Evolutionary conservation across 306 rosid genomes (phyloP), one percentile per base, ranked within the genome.

Genomic region (Lotus japonicus): DNA sequence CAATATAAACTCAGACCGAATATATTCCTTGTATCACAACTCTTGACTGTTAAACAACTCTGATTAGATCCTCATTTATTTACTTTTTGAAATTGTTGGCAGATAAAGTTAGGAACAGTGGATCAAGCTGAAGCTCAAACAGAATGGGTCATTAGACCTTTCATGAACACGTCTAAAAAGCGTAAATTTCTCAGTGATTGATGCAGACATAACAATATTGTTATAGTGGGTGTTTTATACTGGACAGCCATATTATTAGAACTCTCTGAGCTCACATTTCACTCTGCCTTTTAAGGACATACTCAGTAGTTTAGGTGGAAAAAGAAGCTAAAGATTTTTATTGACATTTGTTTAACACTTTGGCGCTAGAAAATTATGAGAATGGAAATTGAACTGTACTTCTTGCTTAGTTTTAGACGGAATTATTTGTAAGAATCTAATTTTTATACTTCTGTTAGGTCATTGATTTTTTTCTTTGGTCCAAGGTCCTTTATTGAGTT

Each of bases 121-220:
- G 96, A 94, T 50, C 97, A 94, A 77, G 64, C 54, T 50, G 92
- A 87, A 82, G 98, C 97, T 18, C 86, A 85, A 64, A 81, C 51
- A 53, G 97, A 90, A 75, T 90, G 96, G 92, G 95, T 86, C 58
- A 57, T 82, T 48, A 76, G 86, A 72, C 98, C 97, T 18, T 94
- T 79, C 73, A 90, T 90, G 99, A 86, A 85, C 80, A 90, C 96
- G 0, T 46, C 89, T 33, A 88, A 52, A 78, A 94, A 88, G 75
- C 53, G 82, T 50, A 81, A 74, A 49, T 81, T 77, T 65, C 80
- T 94, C 35, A 82, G 96, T 39, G 85, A 85, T 21, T 94, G 76
- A 90, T 42, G 66, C 28, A 9, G 36, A 14, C 73, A 41, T 64
- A 12, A 17, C 11, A 49, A 9, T 23, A 17, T 21, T 48, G 16